Conservation (phyloP, 2,329 filamentous ascomycete genomes). For the Cordyceps tenuipes region DNA sequence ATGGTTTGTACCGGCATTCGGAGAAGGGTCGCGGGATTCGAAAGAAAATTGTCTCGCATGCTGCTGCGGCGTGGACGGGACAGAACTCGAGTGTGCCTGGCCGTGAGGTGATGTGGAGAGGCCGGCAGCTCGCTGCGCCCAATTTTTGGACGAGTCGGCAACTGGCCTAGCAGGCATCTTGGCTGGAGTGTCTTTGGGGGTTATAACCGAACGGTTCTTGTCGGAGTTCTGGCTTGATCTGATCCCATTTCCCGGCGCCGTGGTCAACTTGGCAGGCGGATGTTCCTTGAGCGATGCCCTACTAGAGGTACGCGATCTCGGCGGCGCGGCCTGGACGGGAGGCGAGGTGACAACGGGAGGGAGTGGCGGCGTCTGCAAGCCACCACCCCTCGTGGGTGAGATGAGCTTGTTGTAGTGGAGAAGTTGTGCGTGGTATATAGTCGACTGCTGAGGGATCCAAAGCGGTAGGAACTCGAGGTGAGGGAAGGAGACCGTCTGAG, state of each 20-base stretch:
- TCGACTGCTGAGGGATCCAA: conserved; percentile 50
- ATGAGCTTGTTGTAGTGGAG: conserved; percentile 59
- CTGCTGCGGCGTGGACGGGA: conserved; percentile 89
- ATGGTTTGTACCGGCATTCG: conserved; percentile 65
- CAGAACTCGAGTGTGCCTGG: conserved; percentile 66
- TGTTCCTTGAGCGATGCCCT: conserved; percentile 50
- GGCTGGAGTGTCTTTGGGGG: conserved; percentile 43
- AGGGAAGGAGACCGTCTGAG: conserved; percentile 25
- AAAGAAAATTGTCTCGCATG: conserved; percentile 75
- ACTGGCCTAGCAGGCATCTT: conserved; percentile 44
- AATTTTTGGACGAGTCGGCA: conserved; percentile 23
- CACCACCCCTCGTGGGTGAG: conserved; percentile 46
- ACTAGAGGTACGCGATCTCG: conserved; percentile 51
- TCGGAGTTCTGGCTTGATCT: conserved; percentile 46
- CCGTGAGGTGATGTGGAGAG: conserved; percentile 22
- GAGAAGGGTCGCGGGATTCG: conserved; percentile 71
- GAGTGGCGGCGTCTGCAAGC: conserved; percentile 47
- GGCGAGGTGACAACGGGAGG: conserved; percentile 48
- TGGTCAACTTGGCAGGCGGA: conserved; percentile 35
- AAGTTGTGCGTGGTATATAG: conserved; percentile 53
- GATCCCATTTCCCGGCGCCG: conserved; percentile 57
- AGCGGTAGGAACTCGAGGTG: conserved; percentile 48
- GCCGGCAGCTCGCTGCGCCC: conserved; percentile 22
- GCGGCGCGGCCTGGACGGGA: conserved; percentile 46
- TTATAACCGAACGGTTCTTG: conserved; percentile 55